A percentile compares a stretch with the other conserved stretches of the same genome.
Conservation (phyloP, 2,329 filamentous ascomycete species). For the Nemania sp. region DNA sequence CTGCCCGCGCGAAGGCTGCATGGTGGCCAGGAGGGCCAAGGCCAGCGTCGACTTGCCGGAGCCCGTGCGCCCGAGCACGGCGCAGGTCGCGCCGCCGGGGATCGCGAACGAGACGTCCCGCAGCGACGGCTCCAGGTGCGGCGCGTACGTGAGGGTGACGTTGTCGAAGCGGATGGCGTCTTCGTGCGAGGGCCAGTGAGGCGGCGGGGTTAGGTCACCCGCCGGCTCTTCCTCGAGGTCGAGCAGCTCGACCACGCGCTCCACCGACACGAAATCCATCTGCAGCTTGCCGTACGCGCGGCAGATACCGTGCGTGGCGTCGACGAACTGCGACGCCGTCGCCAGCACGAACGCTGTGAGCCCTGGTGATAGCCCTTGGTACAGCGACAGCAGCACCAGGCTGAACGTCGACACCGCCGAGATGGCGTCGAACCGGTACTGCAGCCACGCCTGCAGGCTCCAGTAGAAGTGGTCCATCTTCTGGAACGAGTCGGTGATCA, state of each 20-base stretch:
- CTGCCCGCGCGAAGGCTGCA: constrained; percentile 54
- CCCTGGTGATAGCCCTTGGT: constrained; percentile 73
- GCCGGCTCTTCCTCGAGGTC: constrained; percentile 74
- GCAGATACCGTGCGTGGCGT: constrained; percentile 73
- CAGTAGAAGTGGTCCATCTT: constrained; percentile 97
- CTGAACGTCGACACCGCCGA: constrained; percentile 74
- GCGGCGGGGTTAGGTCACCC: constrained; percentile 69
- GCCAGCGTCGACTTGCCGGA: constrained; percentile 83
- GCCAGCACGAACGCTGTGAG: constrained; percentile 83
- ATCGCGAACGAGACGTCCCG: constrained; percentile 71
- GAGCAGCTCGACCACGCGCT: constrained; percentile 80
- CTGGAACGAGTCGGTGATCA: constrained; percentile 84
- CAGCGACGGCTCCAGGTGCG: constrained; percentile 74
- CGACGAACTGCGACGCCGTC: constrained; percentile 69
- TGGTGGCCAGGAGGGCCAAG: constrained; percentile 59
- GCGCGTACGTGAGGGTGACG: constrained; percentile 79
- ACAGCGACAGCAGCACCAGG: constrained; percentile 74
- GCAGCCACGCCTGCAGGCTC: constrained; percentile 83
- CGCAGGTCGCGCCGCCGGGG: constrained; percentile 63
- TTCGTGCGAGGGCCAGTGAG: constrained; percentile 73
- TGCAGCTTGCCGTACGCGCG: constrained; percentile 81
- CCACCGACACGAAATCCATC: constrained; percentile 90
- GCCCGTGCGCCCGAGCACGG: constrained; percentile 79
- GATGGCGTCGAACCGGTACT: constrained; percentile 74
- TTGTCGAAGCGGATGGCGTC: constrained; percentile 76